These are phyloP conservation scores for Citrus reticulata DNA, from an alignment of 345 rosid species.

Conservation along the genomic window DNA sequence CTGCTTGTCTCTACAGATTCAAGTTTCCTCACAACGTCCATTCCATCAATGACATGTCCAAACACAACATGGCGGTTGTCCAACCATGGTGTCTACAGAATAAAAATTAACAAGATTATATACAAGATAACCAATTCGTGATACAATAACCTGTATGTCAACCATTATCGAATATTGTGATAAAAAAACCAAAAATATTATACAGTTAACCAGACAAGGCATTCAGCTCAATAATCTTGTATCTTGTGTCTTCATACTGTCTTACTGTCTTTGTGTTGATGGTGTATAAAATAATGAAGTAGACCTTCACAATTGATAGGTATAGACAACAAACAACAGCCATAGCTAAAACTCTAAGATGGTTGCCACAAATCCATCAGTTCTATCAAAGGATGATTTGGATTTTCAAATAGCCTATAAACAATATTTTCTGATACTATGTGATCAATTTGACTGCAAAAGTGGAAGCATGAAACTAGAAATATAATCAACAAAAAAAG, in stretches of 20 bases:
- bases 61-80: slow-evolving; percentile 92
- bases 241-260: background rate
- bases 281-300: background rate
- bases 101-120: background rate
- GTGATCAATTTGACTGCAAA: background rate
- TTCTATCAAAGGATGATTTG: background rate
- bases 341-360: background rate
- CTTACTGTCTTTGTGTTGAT: background rate
- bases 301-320: background rate
- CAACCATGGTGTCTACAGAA: slow-evolving; percentile 73
- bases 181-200: background rate
- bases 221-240: background rate
- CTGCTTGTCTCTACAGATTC: slow-evolving; percentile 81
- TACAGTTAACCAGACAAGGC: background rate
- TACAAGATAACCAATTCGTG: background rate
- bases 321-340: background rate
- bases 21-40: slow-evolving; percentile 63
- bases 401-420: background rate
- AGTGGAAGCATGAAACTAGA: background rate
- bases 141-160: background rate
- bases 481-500: slow-evolving; percentile 1
- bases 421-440: background rate
- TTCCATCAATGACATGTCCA: slow-evolving; percentile 77
- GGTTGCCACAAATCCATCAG: background rate
- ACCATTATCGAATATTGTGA: background rate